Evolutionary conservation across 2,329 filamentous ascomycete species (phyloP).

Genomic region (Penicillium paneum): DNA sequence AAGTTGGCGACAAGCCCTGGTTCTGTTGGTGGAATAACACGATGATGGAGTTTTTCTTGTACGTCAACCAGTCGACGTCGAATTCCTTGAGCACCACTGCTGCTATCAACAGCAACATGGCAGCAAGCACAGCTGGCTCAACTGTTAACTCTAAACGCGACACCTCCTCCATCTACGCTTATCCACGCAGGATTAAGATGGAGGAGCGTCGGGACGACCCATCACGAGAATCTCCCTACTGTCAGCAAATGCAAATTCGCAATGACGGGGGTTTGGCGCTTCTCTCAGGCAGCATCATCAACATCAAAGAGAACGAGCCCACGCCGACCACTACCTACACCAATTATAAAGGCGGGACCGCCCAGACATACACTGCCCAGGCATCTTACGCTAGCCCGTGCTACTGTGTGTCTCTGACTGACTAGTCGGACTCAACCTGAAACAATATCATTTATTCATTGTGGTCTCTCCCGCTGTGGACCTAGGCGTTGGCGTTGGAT

Average conservation of each 20-base stretch:
- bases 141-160: conserved; percentile 13
- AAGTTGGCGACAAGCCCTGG: conserved; percentile 62
- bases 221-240: conserved; percentile 52
- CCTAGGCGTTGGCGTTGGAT: conserved; percentile 26
- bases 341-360: conserved; percentile 22
- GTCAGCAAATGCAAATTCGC: conserved; percentile 62
- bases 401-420: conserved; percentile 37
- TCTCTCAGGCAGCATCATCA: conserved; percentile 27
- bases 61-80: conserved; percentile 53
- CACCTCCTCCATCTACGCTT: conserved; percentile 23
- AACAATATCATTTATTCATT: conserved; percentile 19
- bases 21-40: conserved; percentile 69
- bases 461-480: conserved; percentile 15
- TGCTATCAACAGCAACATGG: conserved; percentile 13
- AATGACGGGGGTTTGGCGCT: conserved; percentile 46
- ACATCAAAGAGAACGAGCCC: conserved; percentile 36
- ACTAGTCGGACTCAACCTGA: conserved; percentile 25
- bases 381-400: conserved; percentile 36
- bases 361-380: conserved; percentile 37
- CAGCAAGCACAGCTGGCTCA: conserved; percentile 21
- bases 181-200: conserved; percentile 62
- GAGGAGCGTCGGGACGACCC: conserved; percentile 58
- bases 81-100: conserved; percentile 23
- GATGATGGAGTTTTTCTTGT: conserved; percentile 65
- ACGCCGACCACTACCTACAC: conserved; percentile 35